phyloP scores from a whole-genome alignment of 495 filamentous ascomycete species.

The Letharia lupina region DNA sequence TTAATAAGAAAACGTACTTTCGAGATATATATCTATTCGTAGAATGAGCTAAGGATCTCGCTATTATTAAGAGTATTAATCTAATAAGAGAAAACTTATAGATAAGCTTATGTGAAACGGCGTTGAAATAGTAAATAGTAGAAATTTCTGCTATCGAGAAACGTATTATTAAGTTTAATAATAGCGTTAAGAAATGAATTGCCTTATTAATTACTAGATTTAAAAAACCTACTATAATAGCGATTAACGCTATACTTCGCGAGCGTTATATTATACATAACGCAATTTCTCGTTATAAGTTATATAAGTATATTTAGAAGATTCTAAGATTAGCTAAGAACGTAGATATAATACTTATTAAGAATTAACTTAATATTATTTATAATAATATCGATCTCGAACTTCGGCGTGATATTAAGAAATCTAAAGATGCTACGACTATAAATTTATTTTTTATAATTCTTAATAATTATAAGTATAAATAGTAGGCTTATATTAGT shows the following conservation, averaged over 20 bases:
- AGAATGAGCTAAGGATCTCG: slow-evolving; percentile 4
- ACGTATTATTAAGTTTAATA: background rate
- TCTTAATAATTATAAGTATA: slow-evolving; percentile 12
- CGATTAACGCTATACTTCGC: background rate
- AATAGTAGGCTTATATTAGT: background rate
- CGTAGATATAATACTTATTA: background rate
- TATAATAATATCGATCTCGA: slow-evolving; percentile 10
- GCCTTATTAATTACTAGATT: background rate
- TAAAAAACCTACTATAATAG: slow-evolving; percentile 3
- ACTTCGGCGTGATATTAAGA: slow-evolving; percentile 6
- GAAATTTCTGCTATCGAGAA: background rate
- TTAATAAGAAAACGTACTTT: slow-evolving; percentile 9
- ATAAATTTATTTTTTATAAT: slow-evolving; percentile 1
- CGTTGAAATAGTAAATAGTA: background rate
- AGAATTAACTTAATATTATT: slow-evolving; percentile 1
- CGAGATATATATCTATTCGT: slow-evolving; percentile 16
- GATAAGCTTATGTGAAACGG: background rate
- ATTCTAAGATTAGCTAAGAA: slow-evolving; percentile 9
- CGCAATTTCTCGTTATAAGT: background rate
- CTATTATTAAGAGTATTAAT: slow-evolving; percentile 5
- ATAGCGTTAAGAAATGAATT: background rate
- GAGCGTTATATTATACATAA: slow-evolving; percentile 6
- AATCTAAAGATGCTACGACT: background rate
- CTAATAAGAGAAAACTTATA: slow-evolving; percentile 3
- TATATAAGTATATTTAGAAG: slow-evolving; percentile 7